phyloP scores from a whole-genome alignment of 2,329 filamentous ascomycete species.

The Fusarium devonianum region DNA sequence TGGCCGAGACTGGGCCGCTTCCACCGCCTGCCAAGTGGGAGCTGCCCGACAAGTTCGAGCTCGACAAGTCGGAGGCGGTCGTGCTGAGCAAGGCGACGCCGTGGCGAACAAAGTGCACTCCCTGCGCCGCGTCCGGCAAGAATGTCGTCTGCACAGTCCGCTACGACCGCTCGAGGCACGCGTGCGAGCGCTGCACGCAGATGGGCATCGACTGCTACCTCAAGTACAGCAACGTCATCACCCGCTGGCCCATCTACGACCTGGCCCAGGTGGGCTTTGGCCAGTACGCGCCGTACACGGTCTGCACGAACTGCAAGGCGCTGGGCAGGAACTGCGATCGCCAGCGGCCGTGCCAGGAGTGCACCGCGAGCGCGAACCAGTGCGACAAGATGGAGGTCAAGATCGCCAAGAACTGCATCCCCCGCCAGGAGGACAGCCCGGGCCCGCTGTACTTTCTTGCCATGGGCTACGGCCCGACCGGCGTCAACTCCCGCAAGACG shows the following conservation, averaged over 20 bases:
- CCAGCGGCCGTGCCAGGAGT: slow-evolving; percentile 50
- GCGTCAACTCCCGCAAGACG: slow-evolving; percentile 36
- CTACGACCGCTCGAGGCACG: background rate
- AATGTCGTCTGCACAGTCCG: slow-evolving; percentile 9
- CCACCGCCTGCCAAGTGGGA: background rate
- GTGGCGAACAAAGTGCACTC: slow-evolving; percentile 24
- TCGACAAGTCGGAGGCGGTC: slow-evolving; percentile 6
- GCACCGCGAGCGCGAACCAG: slow-evolving; percentile 20
- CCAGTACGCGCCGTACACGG: slow-evolving; percentile 35
- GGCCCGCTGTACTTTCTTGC: slow-evolving; percentile 47
- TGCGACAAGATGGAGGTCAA: slow-evolving; percentile 8
- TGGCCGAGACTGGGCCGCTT: background rate
- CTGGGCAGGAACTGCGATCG: slow-evolving; percentile 45
- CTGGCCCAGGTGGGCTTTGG: slow-evolving; percentile 46
- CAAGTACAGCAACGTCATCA: background rate
- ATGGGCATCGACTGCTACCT: slow-evolving; percentile 43
- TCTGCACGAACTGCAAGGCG: slow-evolving; percentile 37
- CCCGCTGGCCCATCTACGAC: slow-evolving; percentile 35
- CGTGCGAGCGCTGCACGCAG: slow-evolving; percentile 40
- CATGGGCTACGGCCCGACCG: slow-evolving; percentile 39
- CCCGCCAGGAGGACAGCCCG: slow-evolving; percentile 9
- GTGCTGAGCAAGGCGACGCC: background rate
- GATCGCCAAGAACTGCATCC: slow-evolving; percentile 2
- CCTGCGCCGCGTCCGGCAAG: slow-evolving; percentile 5
- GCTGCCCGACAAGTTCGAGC: slow-evolving; percentile 11